Evolutionary conservation across 1,139 yeast genomes (phyloP), one percentile per base, ranked within the genome.

Genomic region (Pichia sp.): DNA sequence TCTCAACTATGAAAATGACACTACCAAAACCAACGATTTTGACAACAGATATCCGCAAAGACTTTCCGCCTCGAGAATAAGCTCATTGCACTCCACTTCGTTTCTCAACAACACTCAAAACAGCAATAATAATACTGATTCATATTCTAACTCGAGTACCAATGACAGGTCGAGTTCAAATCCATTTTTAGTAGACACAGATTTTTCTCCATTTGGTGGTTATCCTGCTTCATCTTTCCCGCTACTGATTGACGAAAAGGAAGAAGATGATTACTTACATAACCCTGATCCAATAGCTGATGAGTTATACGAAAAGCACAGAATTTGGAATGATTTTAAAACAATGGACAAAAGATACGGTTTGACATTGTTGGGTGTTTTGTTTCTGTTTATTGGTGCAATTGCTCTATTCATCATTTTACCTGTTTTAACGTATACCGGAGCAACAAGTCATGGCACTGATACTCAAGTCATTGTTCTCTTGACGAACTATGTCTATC

Each of bases 241-340:
- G 0, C 67, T 88, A 45, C 81, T 77, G 55, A 78, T 88, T 52
- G 95, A 87, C 48, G 97, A 88, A 57, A 85, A 85, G 64, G 97
- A 88, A 64, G 83, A 86, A 3, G 97, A 88, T 65, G 97, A 88
- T 61, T 87, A 85, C 58, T 62, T 88, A 52, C 97, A 88, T 64
- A 88, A 88, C 62, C 97, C 96, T 1, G 95, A 88, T 61, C 95
- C 95, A 8, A 82, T 87, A 37, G 80, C 76, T 40, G 97, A 88
- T 62, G 95, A 94, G 26, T 74, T 79, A 50, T 77, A 81, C 55
- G 94, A 85, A 53, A 79, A 75, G 50, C 73, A 79, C 57, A 64
- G 86, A 52, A 75, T 81, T 55, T 55, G 69, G 51, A 61, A 75
- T 51, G 88, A 81, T 59, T 64, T 81, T 65, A 75, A 76, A 59